phyloP scores from a whole-genome alignment of 345 rosid species.

The Salix dunnii region DNA sequence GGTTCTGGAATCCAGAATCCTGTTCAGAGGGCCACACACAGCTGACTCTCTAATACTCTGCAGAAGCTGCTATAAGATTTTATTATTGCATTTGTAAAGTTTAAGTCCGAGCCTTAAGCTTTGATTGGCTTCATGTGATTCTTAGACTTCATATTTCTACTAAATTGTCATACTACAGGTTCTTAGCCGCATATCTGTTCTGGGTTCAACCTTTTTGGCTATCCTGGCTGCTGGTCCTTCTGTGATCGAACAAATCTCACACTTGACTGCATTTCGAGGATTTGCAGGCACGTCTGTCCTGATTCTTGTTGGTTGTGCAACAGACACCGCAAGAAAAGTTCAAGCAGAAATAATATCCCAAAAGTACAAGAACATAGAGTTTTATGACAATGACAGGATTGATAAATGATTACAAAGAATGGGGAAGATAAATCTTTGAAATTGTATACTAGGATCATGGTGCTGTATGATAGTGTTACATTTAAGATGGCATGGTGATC shows the following conservation, averaged over 20 bases:
- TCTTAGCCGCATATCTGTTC: constrained; percentile 89
- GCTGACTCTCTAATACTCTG: neutral
- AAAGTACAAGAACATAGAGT: constrained; percentile 91
- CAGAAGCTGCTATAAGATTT: neutral
- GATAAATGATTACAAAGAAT: neutral
- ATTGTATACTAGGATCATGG: neutral
- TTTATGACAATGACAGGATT: constrained; percentile 64
- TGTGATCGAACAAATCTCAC: constrained; percentile 75
- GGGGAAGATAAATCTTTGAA: neutral
- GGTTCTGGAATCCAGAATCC: neutral
- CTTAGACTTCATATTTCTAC: neutral
- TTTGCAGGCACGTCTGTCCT: constrained; percentile 98
- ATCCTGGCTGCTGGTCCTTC: constrained; percentile 98
- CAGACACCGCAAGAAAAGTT: constrained; percentile 95
- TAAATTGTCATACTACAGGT: constrained; percentile 43
- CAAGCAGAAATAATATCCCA: constrained; percentile 95
- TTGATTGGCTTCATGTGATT: neutral
- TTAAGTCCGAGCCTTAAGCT: neutral
- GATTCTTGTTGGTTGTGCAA: constrained; percentile 98
- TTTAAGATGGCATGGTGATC: neutral
- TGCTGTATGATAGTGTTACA: neutral
- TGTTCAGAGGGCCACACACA: neutral
- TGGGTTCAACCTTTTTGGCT: constrained; percentile 83
- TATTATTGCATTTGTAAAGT: neutral
- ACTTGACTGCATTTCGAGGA: constrained; percentile 95